A percentile compares a stretch with the other conserved stretches of the same genome.
These are phyloP conservation scores for Fusarium brachygibbosum DNA, from an alignment of 2,329 filamentous ascomycete species.

Conservation along the genomic window DNA sequence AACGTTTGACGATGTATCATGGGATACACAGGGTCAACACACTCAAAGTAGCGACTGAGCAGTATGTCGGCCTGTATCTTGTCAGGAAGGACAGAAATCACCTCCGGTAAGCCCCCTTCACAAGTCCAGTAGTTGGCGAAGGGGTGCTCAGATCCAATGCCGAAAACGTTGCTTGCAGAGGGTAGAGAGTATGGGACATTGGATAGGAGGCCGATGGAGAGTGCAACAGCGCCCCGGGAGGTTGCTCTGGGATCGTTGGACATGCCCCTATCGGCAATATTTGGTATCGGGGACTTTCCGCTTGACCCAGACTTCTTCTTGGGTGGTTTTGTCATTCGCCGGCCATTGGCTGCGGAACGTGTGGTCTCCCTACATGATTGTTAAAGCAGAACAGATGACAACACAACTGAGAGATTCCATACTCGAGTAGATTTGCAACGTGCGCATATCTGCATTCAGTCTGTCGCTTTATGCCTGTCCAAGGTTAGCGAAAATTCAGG, in stretches of 20 bases:
- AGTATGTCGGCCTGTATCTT: conserved; percentile 82
- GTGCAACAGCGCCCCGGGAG: conserved; percentile 65
- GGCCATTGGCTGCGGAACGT: conserved; percentile 65
- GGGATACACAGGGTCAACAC: conserved; percentile 84
- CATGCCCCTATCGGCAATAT: conserved; percentile 68
- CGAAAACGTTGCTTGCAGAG: conserved; percentile 82
- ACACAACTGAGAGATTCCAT: conserved; percentile 52
- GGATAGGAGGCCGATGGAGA: conserved; percentile 74
- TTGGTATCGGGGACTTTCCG: conserved; percentile 62
- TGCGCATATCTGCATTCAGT: conserved; percentile 81
- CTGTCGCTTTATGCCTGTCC: conserved; percentile 79
- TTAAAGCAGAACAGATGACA: conserved; percentile 29
- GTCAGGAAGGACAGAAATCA: conserved; percentile 80
- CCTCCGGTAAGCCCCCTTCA: conserved; percentile 79
- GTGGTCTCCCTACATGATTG: conserved; percentile 66
- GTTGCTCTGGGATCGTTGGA: conserved; percentile 59
- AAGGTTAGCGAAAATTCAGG: conserved; percentile 33
- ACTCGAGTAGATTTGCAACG: conserved; percentile 83
- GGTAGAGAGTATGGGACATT: conserved; percentile 79
- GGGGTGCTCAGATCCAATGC: conserved; percentile 82
- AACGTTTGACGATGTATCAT: conserved; percentile 83
- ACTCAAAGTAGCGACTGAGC: conserved; percentile 73
- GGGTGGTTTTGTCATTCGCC: conserved; percentile 69
- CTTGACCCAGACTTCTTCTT: conserved; percentile 63
- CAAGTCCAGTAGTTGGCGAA: conserved; percentile 91